phyloP scores from a whole-genome alignment of 371 early-diverging fungal species.

The Thermomucor indicae-seudaticae region DNA sequence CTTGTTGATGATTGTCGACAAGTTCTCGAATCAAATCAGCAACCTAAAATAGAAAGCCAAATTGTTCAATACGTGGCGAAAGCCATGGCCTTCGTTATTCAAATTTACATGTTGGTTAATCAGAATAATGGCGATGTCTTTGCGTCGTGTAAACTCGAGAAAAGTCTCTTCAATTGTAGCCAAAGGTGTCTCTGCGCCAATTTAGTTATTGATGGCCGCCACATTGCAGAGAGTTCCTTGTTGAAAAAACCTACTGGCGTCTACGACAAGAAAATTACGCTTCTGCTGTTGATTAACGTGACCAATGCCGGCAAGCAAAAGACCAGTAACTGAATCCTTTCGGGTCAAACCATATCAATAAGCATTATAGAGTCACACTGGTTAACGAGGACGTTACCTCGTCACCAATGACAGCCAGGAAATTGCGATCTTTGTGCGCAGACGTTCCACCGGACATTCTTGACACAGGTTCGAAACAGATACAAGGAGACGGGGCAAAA shows the following conservation, averaged over 20 bases:
- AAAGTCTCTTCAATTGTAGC: conserved; percentile 88
- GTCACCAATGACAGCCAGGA: conserved; percentile 96
- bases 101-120: conserved; percentile 91
- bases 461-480: too few species aligned
- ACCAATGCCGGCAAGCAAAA: conserved; percentile 95
- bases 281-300: conserved; percentile 82
- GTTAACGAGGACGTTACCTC: conserved; percentile 58
- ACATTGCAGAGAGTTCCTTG: background rate
- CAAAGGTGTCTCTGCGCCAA: conserved; percentile 79
- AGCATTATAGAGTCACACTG: background rate
- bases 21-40: conserved; percentile 91
- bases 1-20: conserved; percentile 86
- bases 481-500: background rate
- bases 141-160: conserved; percentile 80
- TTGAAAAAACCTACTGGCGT: conserved; percentile 67
- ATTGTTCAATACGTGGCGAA: background rate
- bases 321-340: conserved; percentile 96
- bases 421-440: conserved; percentile 70
- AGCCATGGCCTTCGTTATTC: too few species aligned
- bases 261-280: conserved; percentile 94
- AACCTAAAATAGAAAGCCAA: conserved; percentile 48
- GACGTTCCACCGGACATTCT: conserved; percentile 41
- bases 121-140: conserved; percentile 96
- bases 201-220: background rate
- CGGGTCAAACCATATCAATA: background rate